These are phyloP conservation scores for Mantamonas sphyraenae DNA, from an alignment of 78 protist genomes.

Conservation along the genomic window DNA sequence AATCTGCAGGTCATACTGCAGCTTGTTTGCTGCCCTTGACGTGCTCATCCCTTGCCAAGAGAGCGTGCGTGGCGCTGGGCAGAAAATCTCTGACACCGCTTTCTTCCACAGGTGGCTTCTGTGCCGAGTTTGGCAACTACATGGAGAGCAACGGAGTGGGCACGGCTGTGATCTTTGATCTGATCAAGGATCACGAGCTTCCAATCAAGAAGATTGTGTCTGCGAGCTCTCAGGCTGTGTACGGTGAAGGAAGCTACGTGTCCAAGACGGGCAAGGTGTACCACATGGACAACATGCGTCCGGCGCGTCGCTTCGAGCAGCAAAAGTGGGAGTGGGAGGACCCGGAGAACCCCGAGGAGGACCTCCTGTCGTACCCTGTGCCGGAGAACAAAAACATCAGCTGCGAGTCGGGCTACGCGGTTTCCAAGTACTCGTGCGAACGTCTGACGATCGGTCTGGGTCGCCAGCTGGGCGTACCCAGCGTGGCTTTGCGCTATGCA, in stretches of 20 bases:
- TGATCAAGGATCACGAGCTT: background rate
- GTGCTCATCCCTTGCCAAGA: too few relatives aligned
- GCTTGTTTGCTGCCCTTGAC: too few relatives aligned
- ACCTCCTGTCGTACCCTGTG: too few relatives aligned
- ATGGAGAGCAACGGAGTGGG: background rate
- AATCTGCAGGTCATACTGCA: too few relatives aligned
- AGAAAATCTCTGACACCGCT: too few relatives aligned
- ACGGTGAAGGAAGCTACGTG: background rate
- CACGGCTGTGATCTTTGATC: background rate
- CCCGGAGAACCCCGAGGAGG: background rate
- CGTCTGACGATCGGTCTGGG: background rate
- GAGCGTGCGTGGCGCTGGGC: too few relatives aligned
- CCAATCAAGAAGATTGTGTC: background rate
- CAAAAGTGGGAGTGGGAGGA: background rate
- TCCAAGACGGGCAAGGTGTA: background rate
- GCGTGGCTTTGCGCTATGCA: background rate
- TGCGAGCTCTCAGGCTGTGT: background rate
- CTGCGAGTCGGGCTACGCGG: background rate
- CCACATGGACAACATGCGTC: background rate
- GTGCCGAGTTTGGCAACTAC: background rate
- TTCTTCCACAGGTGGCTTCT: too few relatives aligned
- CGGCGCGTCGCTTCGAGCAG: background rate
- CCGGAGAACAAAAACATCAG: background rate
- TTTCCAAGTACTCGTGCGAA: background rate
- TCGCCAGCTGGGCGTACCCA: background rate